Evolutionary conservation across 768 basidiomycete species (phyloP).

Genomic region (Lactifluus subvellereus): DNA sequence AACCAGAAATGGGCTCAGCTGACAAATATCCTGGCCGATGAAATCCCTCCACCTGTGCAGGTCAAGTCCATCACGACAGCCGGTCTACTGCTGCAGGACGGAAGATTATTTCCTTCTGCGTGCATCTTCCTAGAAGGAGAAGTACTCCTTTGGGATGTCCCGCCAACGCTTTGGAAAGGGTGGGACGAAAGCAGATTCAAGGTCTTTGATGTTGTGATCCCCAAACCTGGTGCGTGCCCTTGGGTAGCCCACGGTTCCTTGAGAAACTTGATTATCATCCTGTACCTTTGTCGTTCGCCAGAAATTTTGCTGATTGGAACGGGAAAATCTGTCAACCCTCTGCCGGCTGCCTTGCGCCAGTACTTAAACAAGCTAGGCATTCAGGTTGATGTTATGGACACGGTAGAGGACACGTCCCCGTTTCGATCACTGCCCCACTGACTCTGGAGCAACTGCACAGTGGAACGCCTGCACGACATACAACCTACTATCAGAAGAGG

Average conservation of each 20-base stretch:
- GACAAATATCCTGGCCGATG: conserved; percentile 71
- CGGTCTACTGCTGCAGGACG: conserved; percentile 72
- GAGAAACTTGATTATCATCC: background rate
- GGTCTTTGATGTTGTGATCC: conserved; percentile 75
- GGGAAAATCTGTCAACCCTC: conserved; percentile 61
- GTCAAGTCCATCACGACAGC: conserved; percentile 56
- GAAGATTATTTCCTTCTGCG: conserved; percentile 68
- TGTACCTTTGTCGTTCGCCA: conserved; percentile 29
- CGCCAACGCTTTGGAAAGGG: conserved; percentile 51
- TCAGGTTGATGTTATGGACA: conserved; percentile 85
- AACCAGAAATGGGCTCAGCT: conserved; percentile 30
- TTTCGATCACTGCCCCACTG: background rate
- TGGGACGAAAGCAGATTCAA: conserved; percentile 75
- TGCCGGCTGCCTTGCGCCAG: conserved; percentile 59
- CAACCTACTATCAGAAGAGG: conserved; percentile 90
- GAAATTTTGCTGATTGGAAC: conserved; percentile 92
- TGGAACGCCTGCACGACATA: conserved; percentile 94
- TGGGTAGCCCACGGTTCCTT: background rate
- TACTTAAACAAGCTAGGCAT: conserved; percentile 74
- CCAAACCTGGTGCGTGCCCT: conserved; percentile 68
- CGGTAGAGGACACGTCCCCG: conserved; percentile 37
- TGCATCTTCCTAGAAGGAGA: conserved; percentile 83
- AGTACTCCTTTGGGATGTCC: conserved; percentile 88
- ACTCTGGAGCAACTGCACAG: conserved; percentile 33
- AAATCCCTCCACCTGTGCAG: conserved; percentile 61